Evolutionary conservation across 805 yeast genomes (phyloP), one percentile per base, ranked within the genome.

Genomic region (Grigorovia jiainica): DNA sequence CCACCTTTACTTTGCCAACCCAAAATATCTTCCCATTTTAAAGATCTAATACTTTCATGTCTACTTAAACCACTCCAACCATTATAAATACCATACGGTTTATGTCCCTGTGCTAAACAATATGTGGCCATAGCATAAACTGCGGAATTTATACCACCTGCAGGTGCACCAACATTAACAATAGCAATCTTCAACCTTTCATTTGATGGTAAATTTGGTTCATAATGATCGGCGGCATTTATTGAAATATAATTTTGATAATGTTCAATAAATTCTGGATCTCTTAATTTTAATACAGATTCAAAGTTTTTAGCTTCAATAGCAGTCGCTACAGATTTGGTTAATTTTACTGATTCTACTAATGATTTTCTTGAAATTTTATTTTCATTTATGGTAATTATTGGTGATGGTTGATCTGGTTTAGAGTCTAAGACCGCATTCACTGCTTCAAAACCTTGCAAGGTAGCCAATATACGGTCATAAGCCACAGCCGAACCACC

Each of bases 401-500:
- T 73, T 43, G 90, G 87, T 9, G 87, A 79, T 42, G 84, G 85
- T 9, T 79, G 75, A 1, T 72, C 78, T n/a, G 85, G 84, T 4
- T 78, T 73, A 37, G 71, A 61, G 43, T 79, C 85, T 55, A 82
- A 67, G 5, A 82, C 82, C 0, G 87, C 87, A 48, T 76, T 72
- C 38, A 82, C 87, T 6, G 89, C 87, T 51, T 81, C 89, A 36
- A 81, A 87, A 65, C 89, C 90, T 67, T 82, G 90, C 47, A 82
- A 56, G 15, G 90, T 82, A 24, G 87, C 87, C 47, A 82, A 62
- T 53, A 76, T 61, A 53, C 90, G 67, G 60, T 82, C 90, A 50
- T 65, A 78, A 1, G 87, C 86, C 36, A 79, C 86, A 1, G 90
- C 87, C 18, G 82, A 70, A 54, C 90, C 90, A 65, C 90, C 90